Base-by-base conservation (phyloP, 306 rosid genomes). In the Corylus heterophylla region DNA sequence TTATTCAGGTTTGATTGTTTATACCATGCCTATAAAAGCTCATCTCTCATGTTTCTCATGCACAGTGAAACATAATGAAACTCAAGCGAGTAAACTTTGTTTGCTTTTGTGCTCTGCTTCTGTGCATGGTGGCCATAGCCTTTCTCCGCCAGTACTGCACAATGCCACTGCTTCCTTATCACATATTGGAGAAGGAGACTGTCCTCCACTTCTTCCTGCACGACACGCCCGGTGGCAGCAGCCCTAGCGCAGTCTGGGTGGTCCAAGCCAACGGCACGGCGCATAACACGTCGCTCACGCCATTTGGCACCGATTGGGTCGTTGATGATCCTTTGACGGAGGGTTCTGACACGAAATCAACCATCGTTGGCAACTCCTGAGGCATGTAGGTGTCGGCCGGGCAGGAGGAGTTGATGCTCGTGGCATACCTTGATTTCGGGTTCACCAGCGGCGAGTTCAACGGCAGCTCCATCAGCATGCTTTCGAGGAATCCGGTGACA, bases 201-300 rank as follows among this genome's bases (percentile, higher is more conserved):
- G 45, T 50, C 61, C 61, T 72, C 25, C 76, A 72, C 14, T 72
- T 72, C 20, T 50, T 49, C 44, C 29, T 72, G 35, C 76, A 72
- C 59, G 63, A 72, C 76, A 72, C 63, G 27, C 76, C 76, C 12
- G 62, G 63, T 1, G 61, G 63, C 76, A 72, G 29, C 27, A 72
- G 31, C 61, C 76, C 76, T 2, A 50, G 61, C 29, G 76, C 63
- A 51, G 47, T 51, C 37, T 17, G 61, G n/a, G 76, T 72, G 17
- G 63, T 72, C 54, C 52, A 72, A 51, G 25, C 47, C 44, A 27
- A 25, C 4, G 62, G 18, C 20, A 48, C 62, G 6, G 10, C 8
- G n/a, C 58, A 49, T 8, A 9, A 48, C 45, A 27, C 55, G 2
- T 72, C 63, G 7, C 37, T 12, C n/a, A 72, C 76, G 7, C 76